Evolutionary conservation across 2,329 filamentous ascomycete genomes (phyloP).

Genomic region (Ilyonectria sp.): DNA sequence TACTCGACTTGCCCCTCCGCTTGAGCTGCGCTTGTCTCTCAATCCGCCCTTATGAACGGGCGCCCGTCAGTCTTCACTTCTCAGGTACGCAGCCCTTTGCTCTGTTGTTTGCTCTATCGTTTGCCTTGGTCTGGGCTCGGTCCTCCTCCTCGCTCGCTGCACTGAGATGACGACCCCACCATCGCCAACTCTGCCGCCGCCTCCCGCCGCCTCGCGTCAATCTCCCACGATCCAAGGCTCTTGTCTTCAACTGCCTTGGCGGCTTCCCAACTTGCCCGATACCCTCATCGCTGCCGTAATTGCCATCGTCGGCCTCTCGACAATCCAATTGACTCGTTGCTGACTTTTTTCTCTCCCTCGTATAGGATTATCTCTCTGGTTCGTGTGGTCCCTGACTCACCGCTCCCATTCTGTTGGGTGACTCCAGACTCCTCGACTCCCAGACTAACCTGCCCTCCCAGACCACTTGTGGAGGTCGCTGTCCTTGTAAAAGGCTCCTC

Average conservation of each 20-base stretch:
- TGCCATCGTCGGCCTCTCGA: slow-evolving; percentile 1
- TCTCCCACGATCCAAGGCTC: not conserved
- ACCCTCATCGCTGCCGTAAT: slow-evolving; percentile 19
- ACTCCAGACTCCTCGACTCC: slow-evolving; percentile 20
- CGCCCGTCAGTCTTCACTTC: slow-evolving; percentile 88
- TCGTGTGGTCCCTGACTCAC: slow-evolving; percentile 62
- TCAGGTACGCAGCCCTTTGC: slow-evolving; percentile 71
- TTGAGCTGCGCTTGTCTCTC: slow-evolving; percentile 53
- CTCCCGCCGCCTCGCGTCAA: slow-evolving; percentile 31
- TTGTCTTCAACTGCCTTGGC: slow-evolving; percentile 20
- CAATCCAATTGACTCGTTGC: slow-evolving; percentile 49
- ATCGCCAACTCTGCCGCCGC: slow-evolving; percentile 31
- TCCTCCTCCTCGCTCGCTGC: slow-evolving; percentile 29
- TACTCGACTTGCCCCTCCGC: slow-evolving; percentile 32
- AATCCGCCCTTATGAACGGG: slow-evolving; percentile 87
- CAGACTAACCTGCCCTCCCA: slow-evolving; percentile 42
- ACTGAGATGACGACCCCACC: slow-evolving; percentile 38
- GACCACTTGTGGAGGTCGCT: slow-evolving; percentile 62
- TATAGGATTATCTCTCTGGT: slow-evolving; percentile 84
- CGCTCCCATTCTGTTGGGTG: slow-evolving; percentile 46
- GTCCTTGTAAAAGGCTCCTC: slow-evolving; percentile 48
- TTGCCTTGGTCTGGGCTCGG: slow-evolving; percentile 10
- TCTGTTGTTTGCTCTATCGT: slow-evolving; percentile 17
- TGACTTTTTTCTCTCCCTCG: slow-evolving; percentile 57
- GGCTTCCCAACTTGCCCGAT: not conserved